Evolutionary conservation across 2,329 filamentous ascomycete genomes (phyloP).

Genomic region (Periconia macrospinosa): DNA sequence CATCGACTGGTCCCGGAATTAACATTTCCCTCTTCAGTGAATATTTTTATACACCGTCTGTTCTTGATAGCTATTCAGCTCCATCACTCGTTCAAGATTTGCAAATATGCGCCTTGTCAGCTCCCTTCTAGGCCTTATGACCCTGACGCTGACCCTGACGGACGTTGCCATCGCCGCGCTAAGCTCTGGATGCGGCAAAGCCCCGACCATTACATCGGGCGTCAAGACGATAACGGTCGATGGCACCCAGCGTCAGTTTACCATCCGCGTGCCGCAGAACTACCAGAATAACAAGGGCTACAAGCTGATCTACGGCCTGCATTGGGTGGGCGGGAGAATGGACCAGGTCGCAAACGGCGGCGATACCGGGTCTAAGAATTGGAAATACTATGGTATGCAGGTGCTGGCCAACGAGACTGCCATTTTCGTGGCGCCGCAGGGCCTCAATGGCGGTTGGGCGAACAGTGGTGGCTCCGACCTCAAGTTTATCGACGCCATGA

Average conservation of each 20-base stretch:
- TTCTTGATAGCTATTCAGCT: too few relatives aligned
- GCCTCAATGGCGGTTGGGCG: slow-evolving; percentile 38
- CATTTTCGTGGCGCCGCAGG: slow-evolving; percentile 48
- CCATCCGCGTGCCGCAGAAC: slow-evolving; percentile 39
- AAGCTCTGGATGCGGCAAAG: slow-evolving; percentile 1
- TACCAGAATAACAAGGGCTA: slow-evolving; percentile 43
- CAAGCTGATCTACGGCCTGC: slow-evolving; percentile 45
- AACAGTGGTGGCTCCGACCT: slow-evolving; percentile 46
- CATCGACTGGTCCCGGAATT: too few relatives aligned
- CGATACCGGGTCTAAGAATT: slow-evolving; percentile 1
- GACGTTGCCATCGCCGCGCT: background rate
- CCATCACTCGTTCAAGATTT: background rate
- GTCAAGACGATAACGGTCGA: slow-evolving; percentile 26
- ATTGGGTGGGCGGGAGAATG: slow-evolving; percentile 47
- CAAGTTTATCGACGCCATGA: slow-evolving; percentile 42
- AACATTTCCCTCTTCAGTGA: too few relatives aligned
- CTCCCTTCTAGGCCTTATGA: background rate
- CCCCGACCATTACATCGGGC: slow-evolving; percentile 4
- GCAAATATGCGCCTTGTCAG: background rate
- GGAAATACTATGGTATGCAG: slow-evolving; percentile 43
- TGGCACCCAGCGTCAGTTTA: slow-evolving; percentile 41
- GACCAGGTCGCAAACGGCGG: slow-evolving; percentile 30
- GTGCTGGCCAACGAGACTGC: slow-evolving; percentile 35
- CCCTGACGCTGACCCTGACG: background rate
- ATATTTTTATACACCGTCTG: too few relatives aligned